phyloP scores from a whole-genome alignment of 768 basidiomycete genomes.

The Hydnum rufescens region DNA sequence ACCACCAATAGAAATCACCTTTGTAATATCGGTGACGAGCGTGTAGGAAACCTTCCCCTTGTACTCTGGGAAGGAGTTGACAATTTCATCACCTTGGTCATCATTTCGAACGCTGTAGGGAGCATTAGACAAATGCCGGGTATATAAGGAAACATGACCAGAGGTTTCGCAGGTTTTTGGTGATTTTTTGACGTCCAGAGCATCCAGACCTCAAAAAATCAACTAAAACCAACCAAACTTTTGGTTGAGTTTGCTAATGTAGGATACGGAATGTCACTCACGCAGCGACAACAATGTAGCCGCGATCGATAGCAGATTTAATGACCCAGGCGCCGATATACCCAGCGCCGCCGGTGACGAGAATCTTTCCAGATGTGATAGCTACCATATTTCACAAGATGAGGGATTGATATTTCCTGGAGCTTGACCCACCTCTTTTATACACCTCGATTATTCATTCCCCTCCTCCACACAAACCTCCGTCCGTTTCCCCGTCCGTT shows the following conservation, averaged over 20 bases:
- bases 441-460: too few relatives aligned
- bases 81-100: not conserved
- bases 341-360: slow-evolving; percentile 11
- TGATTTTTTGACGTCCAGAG: not conserved
- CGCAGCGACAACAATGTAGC: slow-evolving; percentile 6
- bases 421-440: too few relatives aligned
- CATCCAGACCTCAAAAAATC: too few relatives aligned
- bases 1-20: slow-evolving; percentile 16
- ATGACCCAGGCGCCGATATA: slow-evolving; percentile 8
- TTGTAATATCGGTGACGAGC: slow-evolving; percentile 48
- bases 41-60: slow-evolving; percentile 36
- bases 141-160: too few relatives aligned
- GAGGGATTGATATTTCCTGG: too few relatives aligned
- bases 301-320: slow-evolving; percentile 7
- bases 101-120: not conserved
- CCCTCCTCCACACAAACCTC: too few relatives aligned
- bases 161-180: too few relatives aligned
- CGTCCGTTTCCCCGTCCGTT: too few relatives aligned
- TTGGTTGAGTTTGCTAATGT: not conserved
- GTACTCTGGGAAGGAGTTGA: not conserved
- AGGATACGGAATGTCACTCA: not conserved
- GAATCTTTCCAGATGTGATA: slow-evolving; percentile 8
- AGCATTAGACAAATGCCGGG: too few relatives aligned
- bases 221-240: too few relatives aligned
- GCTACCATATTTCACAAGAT: too few relatives aligned